These are phyloP conservation scores for Simplicillium sp. DNA, from an alignment of 2,329 filamentous ascomycete genomes.

Conservation along the genomic window DNA sequence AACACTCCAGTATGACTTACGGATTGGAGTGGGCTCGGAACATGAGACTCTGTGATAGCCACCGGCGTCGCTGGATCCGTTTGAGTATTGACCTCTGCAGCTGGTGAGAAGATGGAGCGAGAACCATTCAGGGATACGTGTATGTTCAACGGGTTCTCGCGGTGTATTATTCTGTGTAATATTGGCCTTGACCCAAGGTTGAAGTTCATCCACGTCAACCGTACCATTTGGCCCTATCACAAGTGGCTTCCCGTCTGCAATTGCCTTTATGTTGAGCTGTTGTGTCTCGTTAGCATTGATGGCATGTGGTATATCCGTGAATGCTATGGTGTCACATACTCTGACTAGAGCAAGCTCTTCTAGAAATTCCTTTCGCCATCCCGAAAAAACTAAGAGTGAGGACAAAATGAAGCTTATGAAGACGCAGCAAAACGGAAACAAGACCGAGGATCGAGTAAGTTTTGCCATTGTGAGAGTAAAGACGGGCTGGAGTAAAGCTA, in stretches of 20 bases:
- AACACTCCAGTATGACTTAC: conserved; percentile 17
- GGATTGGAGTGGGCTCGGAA: conserved; percentile 25
- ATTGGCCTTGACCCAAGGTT: conserved; percentile 23
- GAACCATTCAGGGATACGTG: conserved; percentile 42
- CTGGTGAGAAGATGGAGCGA: conserved; percentile 38
- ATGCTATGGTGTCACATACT: not conserved
- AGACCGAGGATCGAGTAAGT: not conserved
- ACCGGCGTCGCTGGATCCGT: conserved; percentile 27
- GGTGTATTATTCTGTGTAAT: conserved; percentile 9
- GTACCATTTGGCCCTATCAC: not conserved
- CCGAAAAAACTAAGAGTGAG: conserved; percentile 2
- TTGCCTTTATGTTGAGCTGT: conserved; percentile 1
- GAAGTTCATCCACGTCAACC: conserved; percentile 8
- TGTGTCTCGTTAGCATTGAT: not conserved
- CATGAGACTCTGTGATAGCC: conserved; percentile 34
- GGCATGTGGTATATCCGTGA: not conserved
- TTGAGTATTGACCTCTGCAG: conserved; percentile 35
- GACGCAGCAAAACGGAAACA: not conserved
- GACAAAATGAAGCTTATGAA: conserved; percentile 1
- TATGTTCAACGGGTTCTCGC: conserved; percentile 17
- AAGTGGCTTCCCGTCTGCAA: not conserved
- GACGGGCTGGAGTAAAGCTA: not conserved
- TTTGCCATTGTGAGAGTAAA: not conserved
- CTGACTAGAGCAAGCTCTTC: conserved; percentile 3
- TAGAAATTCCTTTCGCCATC: not conserved